Base-by-base conservation (phyloP, 179 eudicot species). In the Corrigiola litoralis region DNA sequence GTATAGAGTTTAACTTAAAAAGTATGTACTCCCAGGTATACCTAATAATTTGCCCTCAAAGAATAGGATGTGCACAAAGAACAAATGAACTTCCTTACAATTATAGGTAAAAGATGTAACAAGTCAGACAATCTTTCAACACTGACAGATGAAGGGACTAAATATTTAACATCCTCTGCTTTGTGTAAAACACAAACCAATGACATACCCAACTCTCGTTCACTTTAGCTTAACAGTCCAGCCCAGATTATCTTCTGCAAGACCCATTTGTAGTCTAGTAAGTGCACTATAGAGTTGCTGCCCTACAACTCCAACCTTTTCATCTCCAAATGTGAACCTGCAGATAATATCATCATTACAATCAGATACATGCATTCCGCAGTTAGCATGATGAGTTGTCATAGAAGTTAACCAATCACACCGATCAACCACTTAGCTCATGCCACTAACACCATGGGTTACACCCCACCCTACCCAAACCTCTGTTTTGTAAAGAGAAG, bases 181-280 rank as follows among this genome's bases (percentile, higher is more conserved):
- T 25, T 29, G 65, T 47, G 56, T 34, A 25, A 1, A 27, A 14
- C 36, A 20, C 10, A 25, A 38, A 46, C 17, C 12, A 4, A 6
- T 12, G 4, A 38, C 50, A 60, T 32, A 49, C 7, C 36, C 41
- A 37, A n/a, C n/a, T n/a, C n/a, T n/a, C n/a, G n/a, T n/a, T 69
- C 61, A 86, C 77, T 83, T 76, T 17, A 91, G 82, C 76, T 81
- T 77, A 21, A 82, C 79, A 53, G 76, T 72, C 98, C 98, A 92
- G 32, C 74, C 90, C 96, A 77, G 85, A 25, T 72, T 84, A 71
- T 92, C 97, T 63, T 90, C 86, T 27, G 79, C 73, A 27, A 87
- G 81, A 65, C 98, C 98, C 98, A 90, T 87, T 63, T 92, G 98
- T 40, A 90, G 84, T 52, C 85, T 77, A 0, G 97, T 92, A 16